A percentile compares a stretch with the other conserved stretches of the same genome.
Evolutionary conservation across 2,329 filamentous ascomycete species (phyloP).

Genomic region (Tolypocladium amazonense): DNA sequence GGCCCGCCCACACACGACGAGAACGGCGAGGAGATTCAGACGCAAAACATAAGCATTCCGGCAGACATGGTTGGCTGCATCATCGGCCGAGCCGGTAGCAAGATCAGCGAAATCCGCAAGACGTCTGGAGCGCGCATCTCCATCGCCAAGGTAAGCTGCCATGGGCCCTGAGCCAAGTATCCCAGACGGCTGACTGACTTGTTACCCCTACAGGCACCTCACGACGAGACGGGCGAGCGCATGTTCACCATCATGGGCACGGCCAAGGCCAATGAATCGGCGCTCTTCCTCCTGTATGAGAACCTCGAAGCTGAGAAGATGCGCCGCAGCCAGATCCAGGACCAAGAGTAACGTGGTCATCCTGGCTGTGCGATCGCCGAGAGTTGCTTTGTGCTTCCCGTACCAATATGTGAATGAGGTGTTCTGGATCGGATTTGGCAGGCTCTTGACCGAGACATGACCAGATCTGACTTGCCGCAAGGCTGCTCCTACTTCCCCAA

Average conservation of each 20-base stretch:
- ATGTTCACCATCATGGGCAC: conserved; percentile 99
- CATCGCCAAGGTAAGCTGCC: conserved; percentile 65
- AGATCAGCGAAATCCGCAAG: conserved; percentile 98
- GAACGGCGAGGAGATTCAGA: conserved; percentile 95
- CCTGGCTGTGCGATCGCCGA: conserved; percentile 4
- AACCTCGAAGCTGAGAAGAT: conserved; percentile 99
- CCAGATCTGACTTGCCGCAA: conserved; percentile 56
- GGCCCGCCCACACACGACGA: conserved; percentile 85
- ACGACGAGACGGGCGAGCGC: conserved; percentile 93
- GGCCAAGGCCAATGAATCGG: conserved; percentile 86
- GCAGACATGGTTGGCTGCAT: conserved; percentile 99
- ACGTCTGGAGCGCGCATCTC: conserved; percentile 94
- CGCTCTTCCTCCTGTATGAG: conserved; percentile 92
- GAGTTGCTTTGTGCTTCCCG: conserved; percentile 18
- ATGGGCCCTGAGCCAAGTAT: no score
- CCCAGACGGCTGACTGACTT: background rate
- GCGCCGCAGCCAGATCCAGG: conserved; percentile 73
- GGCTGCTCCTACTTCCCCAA: conserved; percentile 45
- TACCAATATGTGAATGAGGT: conserved; percentile 16
- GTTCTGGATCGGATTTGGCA: conserved; percentile 40
- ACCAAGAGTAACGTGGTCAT: conserved; percentile 33
- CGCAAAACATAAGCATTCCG: conserved; percentile 98
- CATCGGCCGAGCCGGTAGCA: conserved; percentile 87
- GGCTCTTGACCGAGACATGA: conserved; percentile 31
- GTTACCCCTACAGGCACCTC: conserved; percentile 51